A percentile compares a stretch with the other conserved stretches of the same genome.
Evolutionary conservation across 331 rosid species (phyloP).

Genomic region (Quercus phellos): DNA sequence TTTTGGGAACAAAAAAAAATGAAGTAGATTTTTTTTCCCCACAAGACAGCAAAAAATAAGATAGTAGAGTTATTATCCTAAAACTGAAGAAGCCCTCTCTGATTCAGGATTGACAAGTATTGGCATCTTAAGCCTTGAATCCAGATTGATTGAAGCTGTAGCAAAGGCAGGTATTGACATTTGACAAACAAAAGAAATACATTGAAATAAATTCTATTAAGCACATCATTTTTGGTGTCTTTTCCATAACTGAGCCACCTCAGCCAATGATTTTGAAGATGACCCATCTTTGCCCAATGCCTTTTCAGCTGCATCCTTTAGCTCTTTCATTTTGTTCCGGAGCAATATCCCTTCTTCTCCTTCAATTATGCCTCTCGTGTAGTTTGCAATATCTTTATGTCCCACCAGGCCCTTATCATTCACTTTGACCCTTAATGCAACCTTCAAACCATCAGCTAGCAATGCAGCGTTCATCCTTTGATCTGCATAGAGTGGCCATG

Average conservation of each 20-base stretch:
- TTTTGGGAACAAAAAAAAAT: too few species aligned
- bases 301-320: neutral
- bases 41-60: too few species aligned
- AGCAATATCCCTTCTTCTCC: neutral
- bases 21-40: too few species aligned
- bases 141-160: too few species aligned
- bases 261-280: neutral
- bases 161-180: too few species aligned
- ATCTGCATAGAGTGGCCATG: slow-evolving; percentile 3
- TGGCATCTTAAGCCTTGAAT: too few species aligned
- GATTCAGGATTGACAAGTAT: too few species aligned
- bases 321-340: neutral
- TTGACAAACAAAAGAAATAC: too few species aligned
- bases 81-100: too few species aligned
- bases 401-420: neutral
- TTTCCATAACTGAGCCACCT: neutral
- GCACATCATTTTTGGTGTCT: neutral
- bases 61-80: too few species aligned
- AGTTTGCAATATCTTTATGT: neutral
- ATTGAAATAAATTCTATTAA: too few species aligned
- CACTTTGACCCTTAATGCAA: neutral
- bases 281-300: neutral
- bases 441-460: neutral
- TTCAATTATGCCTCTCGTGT: neutral
- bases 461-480: neutral